Conservation (phyloP, 108 stramenopile species). For the Ochromonas danica region DNA sequence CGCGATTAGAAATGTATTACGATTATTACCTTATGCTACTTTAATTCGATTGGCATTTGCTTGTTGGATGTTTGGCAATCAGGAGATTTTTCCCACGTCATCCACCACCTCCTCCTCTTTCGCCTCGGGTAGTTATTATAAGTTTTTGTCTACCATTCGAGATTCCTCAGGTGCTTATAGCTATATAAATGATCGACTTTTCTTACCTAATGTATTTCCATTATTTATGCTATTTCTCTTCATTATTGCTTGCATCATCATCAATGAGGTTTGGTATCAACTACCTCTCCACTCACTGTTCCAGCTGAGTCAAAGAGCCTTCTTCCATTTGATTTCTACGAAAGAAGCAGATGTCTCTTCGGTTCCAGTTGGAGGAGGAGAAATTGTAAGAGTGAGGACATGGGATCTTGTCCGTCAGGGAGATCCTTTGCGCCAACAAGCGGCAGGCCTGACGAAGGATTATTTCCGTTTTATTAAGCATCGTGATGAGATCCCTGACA, state of each 20-base stretch:
- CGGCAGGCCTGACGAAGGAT: background rate
- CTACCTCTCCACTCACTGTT: background rate
- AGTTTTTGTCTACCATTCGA: background rate
- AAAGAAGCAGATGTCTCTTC: background rate
- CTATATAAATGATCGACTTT: background rate
- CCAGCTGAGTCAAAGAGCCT: too few relatives aligned
- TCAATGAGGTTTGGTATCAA: background rate
- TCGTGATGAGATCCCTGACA: background rate
- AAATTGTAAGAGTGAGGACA: background rate
- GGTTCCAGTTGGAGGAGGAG: background rate
- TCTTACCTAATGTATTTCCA: background rate
- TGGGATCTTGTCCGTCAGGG: background rate
- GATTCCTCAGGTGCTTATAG: background rate
- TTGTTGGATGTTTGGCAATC: conserved; percentile 29
- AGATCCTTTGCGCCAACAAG: conserved; percentile 11
- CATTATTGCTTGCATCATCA: background rate
- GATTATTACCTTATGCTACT: background rate
- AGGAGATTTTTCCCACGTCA: background rate
- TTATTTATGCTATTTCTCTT: background rate
- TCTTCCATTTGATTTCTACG: background rate
- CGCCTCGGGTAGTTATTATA: background rate
- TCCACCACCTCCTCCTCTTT: background rate
- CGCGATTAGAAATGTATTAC: background rate
- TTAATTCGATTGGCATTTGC: conserved; percentile 10
- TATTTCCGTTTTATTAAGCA: background rate